phyloP scores from a whole-genome alignment of 192 early-diverging fungal species.

The Coemansia sp. region DNA sequence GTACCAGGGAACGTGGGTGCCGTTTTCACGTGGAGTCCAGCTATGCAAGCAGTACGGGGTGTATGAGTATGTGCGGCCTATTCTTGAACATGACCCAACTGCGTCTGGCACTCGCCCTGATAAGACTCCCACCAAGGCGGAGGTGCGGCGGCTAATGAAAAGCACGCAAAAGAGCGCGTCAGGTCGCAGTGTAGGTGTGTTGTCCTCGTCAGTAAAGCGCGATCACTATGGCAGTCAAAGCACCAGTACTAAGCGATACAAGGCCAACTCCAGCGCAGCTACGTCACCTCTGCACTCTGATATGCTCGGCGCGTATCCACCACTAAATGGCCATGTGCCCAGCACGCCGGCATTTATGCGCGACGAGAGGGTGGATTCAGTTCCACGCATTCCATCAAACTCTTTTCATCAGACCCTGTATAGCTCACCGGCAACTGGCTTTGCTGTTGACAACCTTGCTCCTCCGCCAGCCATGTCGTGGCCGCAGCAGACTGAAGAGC shows the following conservation, averaged over 20 bases:
- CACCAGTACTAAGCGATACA: constrained; percentile 14
- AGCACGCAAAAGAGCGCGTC: constrained; percentile 20
- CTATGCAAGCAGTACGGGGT: constrained; percentile 82
- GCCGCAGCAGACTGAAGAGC: constrained; percentile 23
- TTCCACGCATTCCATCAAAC: constrained; percentile 9
- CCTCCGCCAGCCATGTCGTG: constrained; percentile 1
- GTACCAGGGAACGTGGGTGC: constrained; percentile 95
- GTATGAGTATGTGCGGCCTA: constrained; percentile 64
- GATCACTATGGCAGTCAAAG: not conserved
- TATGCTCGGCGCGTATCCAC: constrained; percentile 7
- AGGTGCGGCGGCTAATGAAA: constrained; percentile 35
- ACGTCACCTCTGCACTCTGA: constrained; percentile 51
- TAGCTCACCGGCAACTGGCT: constrained; percentile 28
- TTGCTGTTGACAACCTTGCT: constrained; percentile 4
- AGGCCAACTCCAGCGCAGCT: constrained; percentile 23
- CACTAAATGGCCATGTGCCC: constrained; percentile 17
- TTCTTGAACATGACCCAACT: constrained; percentile 77
- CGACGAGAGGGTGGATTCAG: constrained; percentile 5
- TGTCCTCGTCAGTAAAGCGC: constrained; percentile 11
- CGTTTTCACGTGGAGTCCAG: constrained; percentile 76
- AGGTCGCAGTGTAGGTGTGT: constrained; percentile 1
- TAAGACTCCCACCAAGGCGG: constrained; percentile 59
- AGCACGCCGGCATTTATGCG: constrained; percentile 26
- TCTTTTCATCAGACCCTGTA: constrained; percentile 24
- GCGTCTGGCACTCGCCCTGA: constrained; percentile 51